Base-by-base conservation (phyloP, 2,329 filamentous ascomycete species). In the Penicillium vulpinum region DNA sequence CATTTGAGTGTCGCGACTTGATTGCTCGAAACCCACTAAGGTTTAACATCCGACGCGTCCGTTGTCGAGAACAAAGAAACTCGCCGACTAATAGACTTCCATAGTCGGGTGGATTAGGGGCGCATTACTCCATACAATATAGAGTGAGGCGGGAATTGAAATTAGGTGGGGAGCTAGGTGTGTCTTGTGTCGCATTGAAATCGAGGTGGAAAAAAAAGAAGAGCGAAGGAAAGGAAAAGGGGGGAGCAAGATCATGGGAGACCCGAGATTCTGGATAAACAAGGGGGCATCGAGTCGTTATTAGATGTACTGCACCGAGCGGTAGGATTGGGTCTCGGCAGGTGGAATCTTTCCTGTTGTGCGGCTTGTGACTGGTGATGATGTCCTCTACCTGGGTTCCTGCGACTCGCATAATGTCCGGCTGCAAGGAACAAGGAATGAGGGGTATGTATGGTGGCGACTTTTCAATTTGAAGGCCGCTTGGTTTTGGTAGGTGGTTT, bases 401-500 rank as follows among this genome's bases (percentile, higher is more conserved):
- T 62, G 58, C 49, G 44, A 53, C 36, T 52, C 24, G 46, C 44
- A 50, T 47, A 36, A 60, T 55, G 22, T 55, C 52, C 55, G 46
- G 21, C 58, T 63, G 62, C 61, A 65, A 65, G 62, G 62, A 61
- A 63, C 62, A 58, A 50, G 59, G 54, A 41, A 51, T 41, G 49
- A 43, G 48, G 29, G 29, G 31, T 16, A 36, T 51, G 31, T 16
- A 36, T 51, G 31, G 62, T 58, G 58, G 60, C 52, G 40, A 58
- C 45, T 48, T 52, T 29, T 57, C 45, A 26, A 35, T 56, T 54
- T 38, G 9, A 38, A 28, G 39, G n/a, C 39, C 39, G n/a, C 31
- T 22, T 46, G 28, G 22, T 28, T n/a, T 44, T 46, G 11, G 4
- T 35, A 36, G 11, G 29, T 5, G 31, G 29, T 29, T 43, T 39